Conservation (phyloP, 345 rosid genomes). For the Tarenaya hassleriana region DNA sequence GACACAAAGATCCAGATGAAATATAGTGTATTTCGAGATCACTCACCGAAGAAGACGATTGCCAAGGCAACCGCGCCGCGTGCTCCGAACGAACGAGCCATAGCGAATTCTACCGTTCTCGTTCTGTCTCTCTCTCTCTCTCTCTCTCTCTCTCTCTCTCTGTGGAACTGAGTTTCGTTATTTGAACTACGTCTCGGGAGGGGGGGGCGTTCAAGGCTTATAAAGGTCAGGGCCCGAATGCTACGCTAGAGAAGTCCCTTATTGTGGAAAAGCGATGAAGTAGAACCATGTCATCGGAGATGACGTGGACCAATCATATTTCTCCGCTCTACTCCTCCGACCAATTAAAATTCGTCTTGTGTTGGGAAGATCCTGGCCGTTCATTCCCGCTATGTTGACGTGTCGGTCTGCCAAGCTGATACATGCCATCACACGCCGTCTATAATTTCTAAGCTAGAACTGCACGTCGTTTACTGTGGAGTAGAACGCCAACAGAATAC, state of each 20-base stretch:
- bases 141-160: no score
- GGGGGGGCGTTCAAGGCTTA: slow-evolving; percentile 10
- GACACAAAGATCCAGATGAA: slow-evolving; percentile 5
- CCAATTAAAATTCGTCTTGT: slow-evolving; percentile 21
- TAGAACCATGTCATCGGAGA: slow-evolving; percentile 14
- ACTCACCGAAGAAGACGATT: slow-evolving; percentile 28
- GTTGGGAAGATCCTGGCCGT: slow-evolving; percentile 25
- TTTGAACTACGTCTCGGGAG: no score
- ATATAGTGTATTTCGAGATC: not conserved
- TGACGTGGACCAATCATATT: slow-evolving; percentile 27
- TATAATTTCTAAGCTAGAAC: no score
- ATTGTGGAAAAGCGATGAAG: slow-evolving; percentile 9
- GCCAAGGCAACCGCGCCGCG: slow-evolving; percentile 16
- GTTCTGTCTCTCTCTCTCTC: slow-evolving; percentile 4
- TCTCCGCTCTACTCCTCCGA: not conserved
- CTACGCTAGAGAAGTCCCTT: slow-evolving; percentile 19
- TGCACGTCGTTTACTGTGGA: no score
- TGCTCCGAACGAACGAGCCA: slow-evolving; percentile 29
- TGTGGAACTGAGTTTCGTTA: no score
- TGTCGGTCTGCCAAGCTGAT: no score
- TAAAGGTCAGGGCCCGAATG: slow-evolving; percentile 13
- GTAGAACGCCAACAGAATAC: no score
- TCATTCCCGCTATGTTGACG: no score
- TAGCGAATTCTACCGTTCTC: slow-evolving; percentile 1
- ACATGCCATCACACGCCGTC: no score